phyloP scores from a whole-genome alignment of 2,329 filamentous ascomycete genomes.

The Huntiella moniliformis region DNA sequence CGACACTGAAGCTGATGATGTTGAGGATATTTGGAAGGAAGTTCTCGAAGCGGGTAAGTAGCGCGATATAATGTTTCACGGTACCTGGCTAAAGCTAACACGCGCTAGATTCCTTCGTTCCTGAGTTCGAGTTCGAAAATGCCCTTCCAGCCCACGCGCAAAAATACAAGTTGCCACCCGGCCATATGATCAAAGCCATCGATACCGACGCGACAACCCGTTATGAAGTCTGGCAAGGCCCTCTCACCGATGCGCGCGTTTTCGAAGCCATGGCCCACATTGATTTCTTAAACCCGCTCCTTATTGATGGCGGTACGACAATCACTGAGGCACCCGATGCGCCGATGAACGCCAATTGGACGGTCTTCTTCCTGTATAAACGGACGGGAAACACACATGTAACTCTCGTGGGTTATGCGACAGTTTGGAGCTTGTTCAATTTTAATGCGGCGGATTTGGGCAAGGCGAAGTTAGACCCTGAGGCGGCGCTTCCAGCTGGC shows the following conservation, averaged over 20 bases:
- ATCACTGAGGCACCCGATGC: conserved; percentile 38
- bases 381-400: conserved; percentile 36
- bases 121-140: too few relatives aligned
- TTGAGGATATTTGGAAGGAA: conserved; percentile 8
- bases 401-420: conserved; percentile 73
- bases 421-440: conserved; percentile 71
- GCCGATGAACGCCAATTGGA: conserved; percentile 60
- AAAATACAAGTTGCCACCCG: conserved; percentile 3
- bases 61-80: background rate
- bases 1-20: conserved; percentile 9
- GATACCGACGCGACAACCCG: background rate
- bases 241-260: conserved; percentile 49
- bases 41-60: conserved; percentile 6
- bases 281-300: conserved; percentile 67
- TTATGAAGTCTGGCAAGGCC: conserved; percentile 75
- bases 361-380: conserved; percentile 63
- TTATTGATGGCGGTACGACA: conserved; percentile 80
- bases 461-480: conserved; percentile 13
- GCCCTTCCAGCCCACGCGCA: too few relatives aligned
- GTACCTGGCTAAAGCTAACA: conserved; percentile 23
- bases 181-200: conserved; percentile 3
- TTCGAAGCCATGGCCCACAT: conserved; percentile 58
- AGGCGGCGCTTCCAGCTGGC: background rate
- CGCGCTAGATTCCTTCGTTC: conserved; percentile 37
- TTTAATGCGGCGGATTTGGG: conserved; percentile 29